These are phyloP conservation scores for Aspergillus costaricaensis DNA, from an alignment of 2,329 filamentous ascomycete species.

Conservation along the genomic window DNA sequence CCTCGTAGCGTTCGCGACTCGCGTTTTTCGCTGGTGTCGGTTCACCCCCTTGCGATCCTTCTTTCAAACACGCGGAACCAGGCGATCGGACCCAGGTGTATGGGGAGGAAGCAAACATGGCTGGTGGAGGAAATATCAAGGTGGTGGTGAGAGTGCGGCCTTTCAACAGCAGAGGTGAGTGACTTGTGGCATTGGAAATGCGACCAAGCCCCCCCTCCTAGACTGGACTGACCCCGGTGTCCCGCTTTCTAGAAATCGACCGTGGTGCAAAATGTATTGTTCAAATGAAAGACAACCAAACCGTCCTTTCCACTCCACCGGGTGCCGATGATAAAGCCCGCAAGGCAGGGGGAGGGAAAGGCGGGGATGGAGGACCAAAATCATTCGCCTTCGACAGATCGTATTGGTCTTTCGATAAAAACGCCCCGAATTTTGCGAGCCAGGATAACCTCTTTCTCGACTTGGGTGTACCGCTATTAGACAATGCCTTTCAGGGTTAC, in stretches of 20 bases:
- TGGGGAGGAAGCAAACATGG: constrained; percentile 56
- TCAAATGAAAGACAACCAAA: constrained; percentile 93
- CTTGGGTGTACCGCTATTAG: constrained; percentile 82
- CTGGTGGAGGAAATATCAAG: constrained; percentile 96
- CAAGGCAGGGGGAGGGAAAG: constrained; percentile 59
- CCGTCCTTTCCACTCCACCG: constrained; percentile 74
- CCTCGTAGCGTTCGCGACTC: constrained; percentile 37
- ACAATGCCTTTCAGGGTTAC: constrained; percentile 98
- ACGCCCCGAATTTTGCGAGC: constrained; percentile 78
- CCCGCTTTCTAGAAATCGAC: constrained; percentile 69
- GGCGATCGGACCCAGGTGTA: constrained; percentile 30
- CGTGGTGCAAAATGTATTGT: constrained; percentile 94
- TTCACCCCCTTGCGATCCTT: constrained; percentile 17
- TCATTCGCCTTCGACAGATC: constrained; percentile 94
- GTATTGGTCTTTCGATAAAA: constrained; percentile 95
- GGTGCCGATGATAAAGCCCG: constrained; percentile 57
- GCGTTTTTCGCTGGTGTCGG: constrained; percentile 21
- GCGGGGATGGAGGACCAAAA: constrained; percentile 69
- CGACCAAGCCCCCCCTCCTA: not conserved
- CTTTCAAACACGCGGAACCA: constrained; percentile 16
- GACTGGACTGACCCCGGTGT: constrained; percentile 12
- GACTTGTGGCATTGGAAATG: not conserved
- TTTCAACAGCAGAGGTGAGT: constrained; percentile 88
- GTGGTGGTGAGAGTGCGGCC: constrained; percentile 96
- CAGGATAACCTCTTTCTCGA: constrained; percentile 89